Percentiles rank a stretch among this genome's conserved stretches.
These are phyloP conservation scores for Penicillium sp. DNA, from an alignment of 2,329 filamentous ascomycete species.

Conservation along the genomic window DNA sequence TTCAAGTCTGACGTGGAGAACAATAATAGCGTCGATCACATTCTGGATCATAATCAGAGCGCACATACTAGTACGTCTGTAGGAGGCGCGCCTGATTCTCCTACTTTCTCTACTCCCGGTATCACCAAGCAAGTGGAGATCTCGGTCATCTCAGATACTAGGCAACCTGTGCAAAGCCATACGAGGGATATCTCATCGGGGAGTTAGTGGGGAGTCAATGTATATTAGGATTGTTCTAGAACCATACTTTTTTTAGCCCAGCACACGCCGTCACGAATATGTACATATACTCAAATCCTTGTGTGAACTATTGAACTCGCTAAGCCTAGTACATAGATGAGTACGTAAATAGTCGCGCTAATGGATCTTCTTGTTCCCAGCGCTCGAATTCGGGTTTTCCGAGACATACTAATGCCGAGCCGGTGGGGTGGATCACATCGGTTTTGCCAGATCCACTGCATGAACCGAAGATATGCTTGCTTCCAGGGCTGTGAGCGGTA, in stretches of 20 bases:
- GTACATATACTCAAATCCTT: not conserved
- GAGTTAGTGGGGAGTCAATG: not conserved
- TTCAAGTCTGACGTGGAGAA: conserved; percentile 14
- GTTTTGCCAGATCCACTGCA: not conserved
- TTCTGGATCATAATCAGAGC: conserved; percentile 15
- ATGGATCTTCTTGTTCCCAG: not conserved
- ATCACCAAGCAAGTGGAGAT: conserved; percentile 28
- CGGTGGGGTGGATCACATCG: not conserved
- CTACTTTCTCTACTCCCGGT: conserved; percentile 9
- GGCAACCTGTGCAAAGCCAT: not conserved
- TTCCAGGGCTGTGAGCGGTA: too few relatives aligned
- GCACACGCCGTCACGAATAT: not conserved
- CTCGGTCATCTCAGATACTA: conserved; percentile 12
- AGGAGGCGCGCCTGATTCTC: conserved; percentile 7
- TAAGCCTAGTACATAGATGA: not conserved
- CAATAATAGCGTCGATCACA: conserved; percentile 23
- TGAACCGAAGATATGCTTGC: too few relatives aligned
- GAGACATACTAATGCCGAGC: not conserved
- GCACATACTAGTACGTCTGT: conserved; percentile 8
- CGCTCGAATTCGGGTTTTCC: not conserved
- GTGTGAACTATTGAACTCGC: not conserved
- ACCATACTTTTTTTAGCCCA: not conserved
- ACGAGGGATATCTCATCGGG: not conserved
- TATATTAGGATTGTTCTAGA: not conserved
- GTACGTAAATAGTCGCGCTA: not conserved